phyloP scores from a whole-genome alignment of 768 basidiomycete species.

The Wakefieldia striispora region DNA sequence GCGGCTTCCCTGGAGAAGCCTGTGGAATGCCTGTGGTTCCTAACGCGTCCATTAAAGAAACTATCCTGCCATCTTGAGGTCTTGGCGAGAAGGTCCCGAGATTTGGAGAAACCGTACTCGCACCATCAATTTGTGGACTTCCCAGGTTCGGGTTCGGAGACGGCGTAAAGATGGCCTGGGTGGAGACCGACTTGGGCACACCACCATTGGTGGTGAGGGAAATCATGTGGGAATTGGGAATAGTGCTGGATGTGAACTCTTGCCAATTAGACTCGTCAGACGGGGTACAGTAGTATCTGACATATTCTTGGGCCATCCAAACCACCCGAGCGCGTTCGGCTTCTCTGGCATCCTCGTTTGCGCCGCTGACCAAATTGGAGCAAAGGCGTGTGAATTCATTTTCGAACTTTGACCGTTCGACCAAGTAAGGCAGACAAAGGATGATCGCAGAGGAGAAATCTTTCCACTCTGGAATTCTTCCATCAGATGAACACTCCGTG shows the following conservation, averaged over 20 bases:
- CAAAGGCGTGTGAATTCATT: conserved; percentile 68
- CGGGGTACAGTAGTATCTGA: conserved; percentile 54
- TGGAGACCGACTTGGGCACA: conserved; percentile 47
- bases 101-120: conserved; percentile 38
- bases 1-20: conserved; percentile 26
- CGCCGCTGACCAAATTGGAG: conserved; percentile 60
- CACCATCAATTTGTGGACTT: conserved; percentile 17
- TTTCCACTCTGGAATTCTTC: conserved; percentile 46
- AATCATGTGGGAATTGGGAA: conserved; percentile 40
- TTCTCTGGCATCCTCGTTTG: conserved; percentile 37
- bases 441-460: conserved; percentile 62
- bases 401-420: conserved; percentile 59
- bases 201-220: conserved; percentile 25
- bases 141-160: conserved; percentile 42
- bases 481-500: conserved; percentile 17
- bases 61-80: conserved; percentile 42
- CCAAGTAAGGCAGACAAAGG: conserved; percentile 56
- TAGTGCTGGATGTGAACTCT: conserved; percentile 49
- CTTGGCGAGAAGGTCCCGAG: conserved; percentile 53
- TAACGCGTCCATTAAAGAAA: conserved; percentile 48
- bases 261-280: conserved; percentile 56
- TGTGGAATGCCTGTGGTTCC: conserved; percentile 15
- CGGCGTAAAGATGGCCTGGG: conserved; percentile 50
- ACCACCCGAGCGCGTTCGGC: conserved; percentile 45
- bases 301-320: conserved; percentile 69